Conservation (phyloP, 208 protist genomes). For the Leishmania tropica region DNA sequence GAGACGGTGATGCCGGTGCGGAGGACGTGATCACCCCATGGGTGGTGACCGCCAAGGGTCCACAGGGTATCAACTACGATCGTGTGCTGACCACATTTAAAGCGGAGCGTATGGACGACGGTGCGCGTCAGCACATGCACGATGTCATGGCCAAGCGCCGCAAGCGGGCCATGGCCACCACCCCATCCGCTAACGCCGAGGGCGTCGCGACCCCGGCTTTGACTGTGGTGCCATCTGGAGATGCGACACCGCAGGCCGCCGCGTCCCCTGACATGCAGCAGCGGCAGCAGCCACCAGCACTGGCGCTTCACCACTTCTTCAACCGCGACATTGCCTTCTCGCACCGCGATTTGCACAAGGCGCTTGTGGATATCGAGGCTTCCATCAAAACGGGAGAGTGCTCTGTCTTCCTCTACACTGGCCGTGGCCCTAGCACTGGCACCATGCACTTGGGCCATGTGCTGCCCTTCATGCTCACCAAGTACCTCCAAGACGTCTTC, state of each 20-base stretch:
- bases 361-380: constrained; percentile 91
- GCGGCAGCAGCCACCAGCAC: background rate
- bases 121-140: constrained; percentile 34
- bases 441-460: constrained; percentile 99
- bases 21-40: constrained; percentile 83
- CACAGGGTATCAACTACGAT: constrained; percentile 82
- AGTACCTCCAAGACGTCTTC: constrained; percentile 99
- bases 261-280: background rate
- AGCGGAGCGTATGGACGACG: constrained; percentile 62
- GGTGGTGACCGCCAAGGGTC: constrained; percentile 71
- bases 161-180: constrained; percentile 1
- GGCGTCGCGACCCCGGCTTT: background rate
- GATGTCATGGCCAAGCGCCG: constrained; percentile 29
- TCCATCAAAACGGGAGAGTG: constrained; percentile 52
- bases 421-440: constrained; percentile 96
- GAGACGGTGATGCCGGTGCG: background rate
- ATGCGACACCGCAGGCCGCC: background rate
- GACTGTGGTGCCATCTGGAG: background rate
- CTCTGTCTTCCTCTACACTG: constrained; percentile 99
- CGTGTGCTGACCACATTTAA: constrained; percentile 83
- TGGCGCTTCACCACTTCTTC: constrained; percentile 92
- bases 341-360: constrained; percentile 96
- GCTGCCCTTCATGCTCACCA: constrained; percentile 98
- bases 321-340: constrained; percentile 97
- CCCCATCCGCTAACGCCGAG: constrained; percentile 14